Evolutionary conservation across 2,329 filamentous ascomycete genomes (phyloP).

Genomic region (Talaromyces sp.): DNA sequence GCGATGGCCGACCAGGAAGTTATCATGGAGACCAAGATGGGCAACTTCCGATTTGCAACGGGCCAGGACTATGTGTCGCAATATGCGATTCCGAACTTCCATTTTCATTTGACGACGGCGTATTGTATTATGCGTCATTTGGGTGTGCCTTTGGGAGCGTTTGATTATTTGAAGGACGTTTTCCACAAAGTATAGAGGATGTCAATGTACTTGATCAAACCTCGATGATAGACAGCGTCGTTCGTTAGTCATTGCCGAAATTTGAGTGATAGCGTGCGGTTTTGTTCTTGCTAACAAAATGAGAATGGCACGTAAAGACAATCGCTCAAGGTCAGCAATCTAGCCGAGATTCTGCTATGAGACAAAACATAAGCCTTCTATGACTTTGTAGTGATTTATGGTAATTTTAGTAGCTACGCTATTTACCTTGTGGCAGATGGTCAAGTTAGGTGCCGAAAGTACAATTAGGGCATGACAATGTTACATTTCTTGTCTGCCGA

Average conservation of each 20-base stretch:
- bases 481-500: not conserved
- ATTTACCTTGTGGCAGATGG: too few species aligned
- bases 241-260: too few species aligned
- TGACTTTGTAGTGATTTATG: not conserved
- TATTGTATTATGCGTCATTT: conserved; percentile 61
- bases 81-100: conserved; percentile 59
- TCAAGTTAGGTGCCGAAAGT: not conserved
- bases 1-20: conserved; percentile 43
- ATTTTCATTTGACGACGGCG: conserved; percentile 59
- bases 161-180: conserved; percentile 48
- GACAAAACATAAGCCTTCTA: not conserved
- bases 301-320: not conserved
- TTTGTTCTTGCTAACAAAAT: not conserved
- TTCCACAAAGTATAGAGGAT: conserved; percentile 7
- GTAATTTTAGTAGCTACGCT: not conserved
- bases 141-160: conserved; percentile 62
- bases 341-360: not conserved
- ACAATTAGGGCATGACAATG: not conserved
- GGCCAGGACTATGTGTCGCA: conserved; percentile 47
- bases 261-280: not conserved
- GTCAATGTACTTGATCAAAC: not conserved
- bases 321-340: not conserved
- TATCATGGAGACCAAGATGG: conserved; percentile 30
- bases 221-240: not conserved
- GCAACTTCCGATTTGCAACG: conserved; percentile 39